Conservation (phyloP, 345 rosid species). For the Turritis glabra region DNA sequence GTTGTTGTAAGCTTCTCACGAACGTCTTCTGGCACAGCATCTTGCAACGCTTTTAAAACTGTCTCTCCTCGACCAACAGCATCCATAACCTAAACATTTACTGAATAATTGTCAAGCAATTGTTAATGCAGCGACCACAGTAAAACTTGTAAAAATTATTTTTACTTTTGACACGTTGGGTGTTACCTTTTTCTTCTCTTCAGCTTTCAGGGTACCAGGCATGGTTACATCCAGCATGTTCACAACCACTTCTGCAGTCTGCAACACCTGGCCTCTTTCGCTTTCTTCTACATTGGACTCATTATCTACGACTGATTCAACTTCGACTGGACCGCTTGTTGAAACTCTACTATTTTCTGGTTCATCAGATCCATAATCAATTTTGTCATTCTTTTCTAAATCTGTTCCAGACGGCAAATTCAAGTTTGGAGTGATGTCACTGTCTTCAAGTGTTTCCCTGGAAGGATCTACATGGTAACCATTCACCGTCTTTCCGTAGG, state of each 20-base stretch:
- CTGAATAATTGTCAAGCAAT: conserved; percentile 29
- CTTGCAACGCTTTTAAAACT: conserved; percentile 76
- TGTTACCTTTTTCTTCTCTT: conserved; percentile 75
- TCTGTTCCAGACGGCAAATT: conserved; percentile 39
- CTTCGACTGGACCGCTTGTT: conserved; percentile 44
- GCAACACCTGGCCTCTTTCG: conserved; percentile 68
- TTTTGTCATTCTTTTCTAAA: conserved; percentile 37
- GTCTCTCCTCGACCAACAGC: conserved; percentile 93
- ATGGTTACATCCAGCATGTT: conserved; percentile 80
- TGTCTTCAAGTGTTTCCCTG: conserved; percentile 40
- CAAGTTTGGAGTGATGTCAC: conserved; percentile 31
- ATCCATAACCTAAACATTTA: conserved; percentile 68
- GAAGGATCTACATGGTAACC: conserved; percentile 44
- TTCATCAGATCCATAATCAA: conserved; percentile 35
- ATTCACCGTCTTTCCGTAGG: conserved; percentile 43
- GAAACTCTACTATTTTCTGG: conserved; percentile 35
- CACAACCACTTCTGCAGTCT: conserved; percentile 74
- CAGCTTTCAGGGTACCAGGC: conserved; percentile 72
- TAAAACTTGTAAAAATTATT: not conserved
- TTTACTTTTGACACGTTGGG: not conserved
- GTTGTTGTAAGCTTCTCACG: conserved; percentile 74
- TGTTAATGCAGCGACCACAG: conserved; percentile 30
- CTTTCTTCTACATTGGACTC: conserved; percentile 43
- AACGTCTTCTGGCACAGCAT: conserved; percentile 95
- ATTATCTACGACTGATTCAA: conserved; percentile 47